These are phyloP conservation scores for Arthrobotrys sinensis DNA, from an alignment of 2,329 filamentous ascomycete genomes.

Conservation along the genomic window DNA sequence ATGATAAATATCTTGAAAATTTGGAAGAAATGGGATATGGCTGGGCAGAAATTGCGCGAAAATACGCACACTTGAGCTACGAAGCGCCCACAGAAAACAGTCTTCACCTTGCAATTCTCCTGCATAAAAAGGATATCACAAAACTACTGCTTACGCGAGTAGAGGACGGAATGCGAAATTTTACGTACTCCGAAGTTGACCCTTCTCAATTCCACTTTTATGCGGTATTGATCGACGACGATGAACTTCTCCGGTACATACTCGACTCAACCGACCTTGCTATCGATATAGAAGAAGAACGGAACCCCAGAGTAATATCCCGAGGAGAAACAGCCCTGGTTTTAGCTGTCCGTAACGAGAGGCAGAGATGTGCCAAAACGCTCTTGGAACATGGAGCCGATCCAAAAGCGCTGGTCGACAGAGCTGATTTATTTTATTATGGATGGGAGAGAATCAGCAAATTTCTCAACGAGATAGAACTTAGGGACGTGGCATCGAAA, in stretches of 20 bases:
- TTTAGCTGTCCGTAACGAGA: neutral
- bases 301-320: no score
- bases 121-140: conserved; percentile 16
- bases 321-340: neutral
- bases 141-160: conserved; percentile 8
- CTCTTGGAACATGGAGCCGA: conserved; percentile 9
- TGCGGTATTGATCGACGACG: conserved; percentile 12
- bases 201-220: conserved; percentile 2
- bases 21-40: neutral
- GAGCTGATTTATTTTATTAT: neutral
- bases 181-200: neutral
- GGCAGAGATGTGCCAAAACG: neutral
- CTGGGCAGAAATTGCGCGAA: neutral
- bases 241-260: conserved; percentile 1
- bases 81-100: neutral
- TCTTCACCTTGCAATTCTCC: conserved; percentile 17
- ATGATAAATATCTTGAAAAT: neutral
- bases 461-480: neutral
- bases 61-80: neutral
- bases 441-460: neutral
- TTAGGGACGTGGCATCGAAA: neutral
- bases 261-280: neutral
- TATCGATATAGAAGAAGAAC: conserved; percentile 1
- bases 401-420: neutral
- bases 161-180: conserved; percentile 5